phyloP scores from a whole-genome alignment of 176 grass and related monocot species.

The Zea luxurians region DNA sequence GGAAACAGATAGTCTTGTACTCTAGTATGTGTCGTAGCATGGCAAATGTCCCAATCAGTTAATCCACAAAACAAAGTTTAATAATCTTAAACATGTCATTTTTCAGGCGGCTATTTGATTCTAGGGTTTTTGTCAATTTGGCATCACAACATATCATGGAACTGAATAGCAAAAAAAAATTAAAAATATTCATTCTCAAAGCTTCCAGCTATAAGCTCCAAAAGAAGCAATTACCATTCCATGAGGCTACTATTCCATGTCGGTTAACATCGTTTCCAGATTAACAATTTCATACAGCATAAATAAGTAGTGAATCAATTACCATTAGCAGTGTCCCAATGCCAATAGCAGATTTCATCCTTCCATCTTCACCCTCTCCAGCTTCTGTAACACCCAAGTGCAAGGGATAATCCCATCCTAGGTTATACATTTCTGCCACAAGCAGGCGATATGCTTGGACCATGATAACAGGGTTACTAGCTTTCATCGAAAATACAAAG shows the following conservation, averaged over 20 bases:
- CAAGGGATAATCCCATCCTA: constrained; percentile 98
- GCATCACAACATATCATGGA: not conserved
- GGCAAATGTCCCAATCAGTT: constrained; percentile 20
- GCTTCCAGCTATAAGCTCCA: constrained; percentile 9
- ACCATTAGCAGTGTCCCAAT: constrained; percentile 99
- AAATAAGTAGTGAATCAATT: constrained; percentile 33
- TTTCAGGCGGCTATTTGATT: constrained; percentile 1
- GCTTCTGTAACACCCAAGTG: constrained; percentile 98
- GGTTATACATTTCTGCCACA: constrained; percentile 96
- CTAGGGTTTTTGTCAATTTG: not conserved
- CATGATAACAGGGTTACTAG: constrained; percentile 97
- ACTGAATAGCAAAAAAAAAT: constrained; percentile 18
- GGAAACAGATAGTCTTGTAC: constrained; percentile 6
- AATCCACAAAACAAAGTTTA: not conserved
- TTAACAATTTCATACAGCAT: constrained; percentile 31
- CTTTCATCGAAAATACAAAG: constrained; percentile 99
- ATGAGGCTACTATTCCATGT: constrained; percentile 17
- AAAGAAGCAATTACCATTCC: not conserved
- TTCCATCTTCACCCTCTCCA: constrained; percentile 97
- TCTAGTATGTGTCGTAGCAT: constrained; percentile 29
- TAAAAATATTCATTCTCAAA: constrained; percentile 27
- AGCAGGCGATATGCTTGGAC: constrained; percentile 96
- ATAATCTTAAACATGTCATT: constrained; percentile 1
- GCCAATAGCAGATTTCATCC: constrained; percentile 99
- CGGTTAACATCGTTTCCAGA: constrained; percentile 14